Evolutionary conservation across 345 rosid genomes (phyloP).

Genomic region (Hibiscus tridactylites): DNA sequence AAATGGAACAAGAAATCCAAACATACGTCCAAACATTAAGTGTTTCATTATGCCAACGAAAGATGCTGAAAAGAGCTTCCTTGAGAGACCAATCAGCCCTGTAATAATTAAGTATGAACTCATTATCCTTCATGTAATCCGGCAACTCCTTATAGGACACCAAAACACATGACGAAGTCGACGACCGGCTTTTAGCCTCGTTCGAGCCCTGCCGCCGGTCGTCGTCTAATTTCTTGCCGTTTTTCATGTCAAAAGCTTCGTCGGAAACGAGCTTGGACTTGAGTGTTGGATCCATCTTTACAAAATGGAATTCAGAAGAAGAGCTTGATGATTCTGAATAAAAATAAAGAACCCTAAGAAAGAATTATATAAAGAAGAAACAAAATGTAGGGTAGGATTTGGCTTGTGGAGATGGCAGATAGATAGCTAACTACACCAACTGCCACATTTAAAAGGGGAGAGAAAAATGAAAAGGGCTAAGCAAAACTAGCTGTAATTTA

Average conservation of each 20-base stretch:
- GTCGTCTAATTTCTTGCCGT: background rate
- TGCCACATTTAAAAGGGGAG: conserved; percentile 5
- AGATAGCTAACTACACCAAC: conserved; percentile 3
- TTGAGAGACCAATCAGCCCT: conserved; percentile 71
- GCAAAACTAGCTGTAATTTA: background rate
- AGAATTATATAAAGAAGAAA: background rate
- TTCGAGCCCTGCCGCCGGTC: conserved; percentile 5
- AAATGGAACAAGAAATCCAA: background rate
- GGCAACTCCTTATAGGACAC: conserved; percentile 71
- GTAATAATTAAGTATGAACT: conserved; percentile 56
- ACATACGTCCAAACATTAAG: conserved; percentile 92
- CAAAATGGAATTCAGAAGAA: background rate
- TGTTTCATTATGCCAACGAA: conserved; percentile 88
- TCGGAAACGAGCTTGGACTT: background rate
- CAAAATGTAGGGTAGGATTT: background rate
- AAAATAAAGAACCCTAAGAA: background rate
- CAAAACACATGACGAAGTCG: conserved; percentile 5
- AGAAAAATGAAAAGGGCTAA: background rate
- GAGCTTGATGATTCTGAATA: background rate
- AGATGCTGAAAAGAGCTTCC: conserved; percentile 70
- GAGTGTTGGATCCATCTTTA: conserved; percentile 6
- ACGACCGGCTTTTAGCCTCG: conserved; percentile 22
- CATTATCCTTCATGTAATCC: conserved; percentile 85
- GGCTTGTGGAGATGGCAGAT: background rate
- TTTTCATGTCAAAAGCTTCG: background rate